Evolutionary conservation across 768 basidiomycete species (phyloP).

Genomic region (Mycena amicta): DNA sequence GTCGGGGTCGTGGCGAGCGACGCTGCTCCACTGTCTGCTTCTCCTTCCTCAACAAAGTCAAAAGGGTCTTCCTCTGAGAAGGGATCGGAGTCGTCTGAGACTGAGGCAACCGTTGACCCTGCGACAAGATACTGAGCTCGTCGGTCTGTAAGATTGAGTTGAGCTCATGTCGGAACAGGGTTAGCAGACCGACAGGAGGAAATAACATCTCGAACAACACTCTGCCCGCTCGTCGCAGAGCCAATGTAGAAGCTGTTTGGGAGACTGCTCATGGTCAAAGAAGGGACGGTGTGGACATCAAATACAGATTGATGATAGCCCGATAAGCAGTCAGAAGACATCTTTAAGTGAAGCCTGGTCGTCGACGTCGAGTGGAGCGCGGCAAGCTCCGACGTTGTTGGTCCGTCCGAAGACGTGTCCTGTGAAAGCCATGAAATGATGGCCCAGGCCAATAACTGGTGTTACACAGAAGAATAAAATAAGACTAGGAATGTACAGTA

Average conservation of each 20-base stretch:
- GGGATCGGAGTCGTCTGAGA: constrained; percentile 43
- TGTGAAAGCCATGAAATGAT: too few species aligned
- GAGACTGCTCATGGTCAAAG: constrained; percentile 48
- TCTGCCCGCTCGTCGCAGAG: constrained; percentile 51
- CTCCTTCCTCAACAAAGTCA: constrained; percentile 29
- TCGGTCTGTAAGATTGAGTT: constrained; percentile 48
- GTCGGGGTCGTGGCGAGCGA: neutral
- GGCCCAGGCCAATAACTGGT: too few species aligned
- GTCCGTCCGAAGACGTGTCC: too few species aligned
- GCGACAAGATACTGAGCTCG: constrained; percentile 69
- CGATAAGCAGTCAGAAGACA: neutral
- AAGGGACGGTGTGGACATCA: neutral
- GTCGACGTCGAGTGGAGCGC: neutral
- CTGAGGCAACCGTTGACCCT: constrained; percentile 58
- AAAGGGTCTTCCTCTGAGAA: constrained; percentile 43
- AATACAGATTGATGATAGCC: neutral
- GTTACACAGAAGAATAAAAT: too few species aligned
- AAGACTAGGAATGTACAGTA: too few species aligned
- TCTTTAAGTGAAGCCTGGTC: neutral
- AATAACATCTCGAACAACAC: constrained; percentile 58
- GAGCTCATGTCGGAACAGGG: neutral
- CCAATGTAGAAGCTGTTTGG: constrained; percentile 46
- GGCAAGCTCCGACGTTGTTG: neutral
- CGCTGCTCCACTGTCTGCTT: neutral
- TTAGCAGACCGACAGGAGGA: constrained; percentile 52